A percentile compares a stretch with the other conserved stretches of the same genome.
Evolutionary conservation across 805 yeast genomes (phyloP).

Genomic region (Candida adriatica): DNA sequence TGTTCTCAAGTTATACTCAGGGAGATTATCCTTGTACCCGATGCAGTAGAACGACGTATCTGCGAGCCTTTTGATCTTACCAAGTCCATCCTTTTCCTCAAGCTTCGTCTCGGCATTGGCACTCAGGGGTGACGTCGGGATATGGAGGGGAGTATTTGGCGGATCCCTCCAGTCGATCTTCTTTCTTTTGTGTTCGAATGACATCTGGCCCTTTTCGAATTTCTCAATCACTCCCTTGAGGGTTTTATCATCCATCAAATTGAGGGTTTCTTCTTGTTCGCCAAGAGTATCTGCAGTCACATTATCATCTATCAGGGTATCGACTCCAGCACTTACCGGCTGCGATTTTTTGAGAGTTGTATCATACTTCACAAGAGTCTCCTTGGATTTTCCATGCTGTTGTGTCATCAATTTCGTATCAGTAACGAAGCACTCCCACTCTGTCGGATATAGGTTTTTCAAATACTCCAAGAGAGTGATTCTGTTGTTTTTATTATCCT

Average conservation of each 20-base stretch:
- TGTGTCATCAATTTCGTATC: constrained; percentile 64
- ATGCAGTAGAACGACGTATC: constrained; percentile 67
- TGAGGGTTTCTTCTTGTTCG: background rate
- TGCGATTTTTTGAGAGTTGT: constrained; percentile 14
- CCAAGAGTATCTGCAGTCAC: background rate
- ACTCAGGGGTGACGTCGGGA: constrained; percentile 4
- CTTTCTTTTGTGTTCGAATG: background rate
- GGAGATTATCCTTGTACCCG: constrained; percentile 64
- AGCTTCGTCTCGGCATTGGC: constrained; percentile 11
- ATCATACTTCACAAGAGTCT: constrained; percentile 16
- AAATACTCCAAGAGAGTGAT: constrained; percentile 81
- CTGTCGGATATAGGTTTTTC: constrained; percentile 61
- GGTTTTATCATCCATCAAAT: background rate
- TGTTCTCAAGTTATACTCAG: constrained; percentile 61
- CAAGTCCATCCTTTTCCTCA: constrained; percentile 12
- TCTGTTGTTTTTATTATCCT: constrained; percentile 52
- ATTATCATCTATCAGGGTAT: background rate
- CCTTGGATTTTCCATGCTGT: constrained; percentile 36
- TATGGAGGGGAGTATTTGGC: constrained; percentile 5
- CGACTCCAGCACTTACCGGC: background rate
- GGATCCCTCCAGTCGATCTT: constrained; percentile 1
- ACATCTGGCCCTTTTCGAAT: background rate
- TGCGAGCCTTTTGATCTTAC: constrained; percentile 37
- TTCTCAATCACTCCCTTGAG: background rate
- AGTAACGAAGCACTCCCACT: constrained; percentile 76